Evolutionary conservation across 176 grass and related monocot genomes (phyloP).

Genomic region (Microstegium vimineum): DNA sequence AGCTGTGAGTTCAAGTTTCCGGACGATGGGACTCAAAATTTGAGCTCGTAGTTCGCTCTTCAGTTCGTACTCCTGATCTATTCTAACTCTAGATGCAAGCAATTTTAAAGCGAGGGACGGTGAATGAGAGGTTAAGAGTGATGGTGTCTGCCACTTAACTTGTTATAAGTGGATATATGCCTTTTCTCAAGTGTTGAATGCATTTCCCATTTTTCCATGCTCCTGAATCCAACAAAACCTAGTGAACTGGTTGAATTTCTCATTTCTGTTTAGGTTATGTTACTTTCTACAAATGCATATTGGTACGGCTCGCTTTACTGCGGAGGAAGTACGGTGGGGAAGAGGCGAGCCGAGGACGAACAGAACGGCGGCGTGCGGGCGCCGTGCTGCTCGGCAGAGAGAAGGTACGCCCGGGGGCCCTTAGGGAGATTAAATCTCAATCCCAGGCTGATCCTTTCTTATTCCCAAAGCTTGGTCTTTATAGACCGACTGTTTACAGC

Average conservation of each 20-base stretch:
- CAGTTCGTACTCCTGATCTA: not conserved
- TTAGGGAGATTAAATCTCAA: too few relatives aligned
- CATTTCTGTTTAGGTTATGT: not conserved
- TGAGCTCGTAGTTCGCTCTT: not conserved
- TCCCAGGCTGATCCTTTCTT: too few relatives aligned
- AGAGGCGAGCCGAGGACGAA: too few relatives aligned
- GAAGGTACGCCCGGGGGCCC: too few relatives aligned
- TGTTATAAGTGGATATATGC: not conserved
- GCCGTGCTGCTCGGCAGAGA: too few relatives aligned
- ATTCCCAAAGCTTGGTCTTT: too few relatives aligned
- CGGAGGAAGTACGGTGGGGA: too few relatives aligned
- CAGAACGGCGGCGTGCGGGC: too few relatives aligned
- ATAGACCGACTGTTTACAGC: too few relatives aligned
- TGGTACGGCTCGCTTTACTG: too few relatives aligned
- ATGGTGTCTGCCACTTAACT: not conserved
- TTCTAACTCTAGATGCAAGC: not conserved
- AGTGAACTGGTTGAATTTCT: not conserved
- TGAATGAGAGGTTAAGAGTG: not conserved
- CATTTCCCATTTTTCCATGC: not conserved
- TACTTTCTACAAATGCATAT: not conserved
- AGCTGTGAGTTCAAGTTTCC: not conserved
- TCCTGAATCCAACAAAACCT: not conserved
- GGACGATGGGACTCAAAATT: not conserved
- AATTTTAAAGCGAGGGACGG: not conserved
- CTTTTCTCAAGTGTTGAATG: not conserved